Evolutionary conservation across 345 rosid species (phyloP), one percentile per base, ranked within the genome.

Genomic region (Boechera stricta): DNA sequence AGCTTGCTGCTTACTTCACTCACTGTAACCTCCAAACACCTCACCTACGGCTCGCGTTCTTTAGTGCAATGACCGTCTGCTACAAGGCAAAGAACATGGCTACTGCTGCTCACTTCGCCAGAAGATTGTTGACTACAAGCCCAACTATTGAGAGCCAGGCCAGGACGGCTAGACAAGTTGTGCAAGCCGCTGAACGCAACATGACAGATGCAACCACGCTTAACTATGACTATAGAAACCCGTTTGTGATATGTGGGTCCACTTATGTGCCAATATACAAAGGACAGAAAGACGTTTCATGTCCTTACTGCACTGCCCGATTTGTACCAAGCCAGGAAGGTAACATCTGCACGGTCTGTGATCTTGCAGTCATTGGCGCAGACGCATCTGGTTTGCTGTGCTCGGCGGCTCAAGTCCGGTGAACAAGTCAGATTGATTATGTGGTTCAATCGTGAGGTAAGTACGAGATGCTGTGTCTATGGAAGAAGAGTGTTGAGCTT

Each of bases 1-100:
- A 92, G 86, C 98, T 95, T 5, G 99, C 99, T 15, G 98, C 99
- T 45, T 95, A 95, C 81, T 92, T 95, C 86, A 92, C 99, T 69
- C 97, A 95, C 79, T 89, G 97, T 82, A 88, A 86, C 76, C 96
- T 95, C 81, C 98, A 92, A 77, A 49, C 77, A 68, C 95, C 98
- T 57, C 98, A 94, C 79, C 65, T 88, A 47, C 82, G 98, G 81
- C 89, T 94, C 3, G 98, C 98, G 1, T 74, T 89, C 73, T 82
- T 56, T n/a, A 90, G 87, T 49, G 98, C 98, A 28, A 92, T 92
- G 97, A 79, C 83, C 4, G 84, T 90, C 12, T 90, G 95, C 88
- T 94, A 66, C 85, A 94, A 86, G 86, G 77, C 91, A 5, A 90
- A 79, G 90, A 94, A 94, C 84, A 70, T 84, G 4, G 88, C 90